A percentile compares a stretch with the other conserved stretches of the same genome.
Evolutionary conservation across 2,329 filamentous ascomycete species (phyloP).

Genomic region (Trichoderma atrobrunneum): DNA sequence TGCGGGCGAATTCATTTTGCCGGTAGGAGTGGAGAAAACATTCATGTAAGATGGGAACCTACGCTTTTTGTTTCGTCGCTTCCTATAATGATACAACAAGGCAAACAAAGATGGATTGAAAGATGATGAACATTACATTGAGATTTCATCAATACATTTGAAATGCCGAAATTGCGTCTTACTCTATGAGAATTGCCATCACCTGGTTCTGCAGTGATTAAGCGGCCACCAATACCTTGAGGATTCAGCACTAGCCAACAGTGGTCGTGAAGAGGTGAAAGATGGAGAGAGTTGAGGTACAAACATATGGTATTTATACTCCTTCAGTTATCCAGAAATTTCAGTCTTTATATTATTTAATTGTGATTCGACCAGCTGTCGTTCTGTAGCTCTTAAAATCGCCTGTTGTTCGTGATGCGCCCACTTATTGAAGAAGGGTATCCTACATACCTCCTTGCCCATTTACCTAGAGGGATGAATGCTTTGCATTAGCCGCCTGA

Average conservation of each 20-base stretch:
- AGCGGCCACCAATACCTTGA: background rate
- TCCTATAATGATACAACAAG: background rate
- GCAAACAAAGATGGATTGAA: background rate
- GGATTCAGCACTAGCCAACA: background rate
- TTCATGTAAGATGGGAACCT: background rate
- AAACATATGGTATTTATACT: background rate
- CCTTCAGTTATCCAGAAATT: background rate
- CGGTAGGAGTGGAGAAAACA: background rate
- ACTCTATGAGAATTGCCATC: background rate
- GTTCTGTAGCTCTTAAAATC: background rate
- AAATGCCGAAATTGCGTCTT: background rate
- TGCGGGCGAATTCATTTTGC: background rate
- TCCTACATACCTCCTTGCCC: background rate
- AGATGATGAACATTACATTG: background rate
- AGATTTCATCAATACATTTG: background rate
- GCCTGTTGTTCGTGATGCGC: background rate
- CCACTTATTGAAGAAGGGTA: background rate
- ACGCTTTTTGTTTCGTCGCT: background rate
- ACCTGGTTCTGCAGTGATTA: background rate
- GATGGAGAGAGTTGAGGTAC: accelerated
- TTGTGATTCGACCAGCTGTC: background rate
- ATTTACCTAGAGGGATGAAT: background rate
- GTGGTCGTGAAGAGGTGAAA: background rate
- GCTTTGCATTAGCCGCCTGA: background rate
- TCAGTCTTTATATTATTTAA: background rate